These are phyloP conservation scores for Penicillium coprophilum DNA, from an alignment of 495 filamentous ascomycete species.

Conservation along the genomic window DNA sequence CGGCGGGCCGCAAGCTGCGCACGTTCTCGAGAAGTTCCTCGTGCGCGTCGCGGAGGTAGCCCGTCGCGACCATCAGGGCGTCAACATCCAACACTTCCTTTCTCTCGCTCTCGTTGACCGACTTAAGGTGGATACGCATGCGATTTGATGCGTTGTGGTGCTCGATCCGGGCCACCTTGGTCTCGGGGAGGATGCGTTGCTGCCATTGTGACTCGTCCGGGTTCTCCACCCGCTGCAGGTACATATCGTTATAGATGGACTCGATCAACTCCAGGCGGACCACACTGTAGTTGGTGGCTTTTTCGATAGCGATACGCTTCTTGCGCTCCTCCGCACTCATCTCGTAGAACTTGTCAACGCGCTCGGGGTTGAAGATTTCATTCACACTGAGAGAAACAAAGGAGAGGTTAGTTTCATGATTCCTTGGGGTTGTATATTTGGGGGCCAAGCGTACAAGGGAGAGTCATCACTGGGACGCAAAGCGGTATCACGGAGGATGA, in stretches of 20 bases:
- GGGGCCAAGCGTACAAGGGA: constrained; percentile 72
- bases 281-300: constrained; percentile 89
- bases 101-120: constrained; percentile 32
- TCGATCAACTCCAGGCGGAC: constrained; percentile 87
- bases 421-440: neutral
- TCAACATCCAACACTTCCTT: constrained; percentile 70
- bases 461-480: constrained; percentile 91
- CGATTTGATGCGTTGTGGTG: constrained; percentile 45
- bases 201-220: constrained; percentile 72
- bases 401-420: neutral
- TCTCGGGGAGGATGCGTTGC: constrained; percentile 70
- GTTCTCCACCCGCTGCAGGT: constrained; percentile 74
- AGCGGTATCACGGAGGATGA: constrained; percentile 77
- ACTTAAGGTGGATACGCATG: constrained; percentile 40
- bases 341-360: constrained; percentile 70
- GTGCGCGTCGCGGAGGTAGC: constrained; percentile 78
- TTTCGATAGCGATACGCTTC: constrained; percentile 61
- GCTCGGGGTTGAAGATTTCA: constrained; percentile 88
- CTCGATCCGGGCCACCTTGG: constrained; percentile 60
- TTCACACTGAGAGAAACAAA: constrained; percentile 65
- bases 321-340: constrained; percentile 60
- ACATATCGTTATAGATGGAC: constrained; percentile 78
- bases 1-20: constrained; percentile 59
- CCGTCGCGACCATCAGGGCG: constrained; percentile 81
- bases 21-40: constrained; percentile 69